Evolutionary conservation across 176 grass and related monocot genomes (phyloP), one percentile per base, ranked within the genome.

Genomic region (Rhynchospora tenuis): DNA sequence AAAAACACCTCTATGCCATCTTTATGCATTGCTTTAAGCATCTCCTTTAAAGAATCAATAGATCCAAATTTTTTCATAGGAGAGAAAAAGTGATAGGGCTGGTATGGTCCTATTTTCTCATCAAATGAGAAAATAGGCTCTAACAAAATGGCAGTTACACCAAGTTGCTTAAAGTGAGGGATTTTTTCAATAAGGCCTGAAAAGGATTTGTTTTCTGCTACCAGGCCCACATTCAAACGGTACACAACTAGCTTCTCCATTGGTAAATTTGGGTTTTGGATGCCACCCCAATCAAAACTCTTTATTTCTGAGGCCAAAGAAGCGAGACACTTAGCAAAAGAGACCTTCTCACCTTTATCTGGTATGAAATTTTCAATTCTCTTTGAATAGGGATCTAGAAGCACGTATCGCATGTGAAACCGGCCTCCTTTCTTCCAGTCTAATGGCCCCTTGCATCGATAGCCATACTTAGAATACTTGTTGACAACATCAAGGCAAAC

Each of bases 21-120:
- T 57, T 17, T 85, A 85, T 95, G 95, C 86, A 98, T 79, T 19
- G 14, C 64, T 82, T 95, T 98, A 79, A 98, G 83, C 92, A 95
- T 95, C 82, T 98, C 91, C 86, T 98, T 98, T 86, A 93, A 88
- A 79, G 79, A 88, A 52, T 90, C 84, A 73, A 91, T 89, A 42
- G 87, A 84, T 55, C 92, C 59, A 79, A 90, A 88, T 44, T 52
- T 61, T 76, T 50, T 87, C 87, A 84, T 88, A 1, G 89, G 90
- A 8, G 92, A 95, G 67, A 98, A 98, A 65, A 95, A 93, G 85
- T 98, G 92, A 72, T 93, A 98, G 0, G 92, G 95, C 33, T 94
- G 91, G 63, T 94, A 98, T 45, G 89, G 87, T 6, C 95, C 92
- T 63, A 91, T 98, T 29, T 33, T 66, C 80, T 93, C 84, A 88